Conservation (phyloP, 192 early-diverging fungal genomes). For the Geranomyces michiganensis region DNA sequence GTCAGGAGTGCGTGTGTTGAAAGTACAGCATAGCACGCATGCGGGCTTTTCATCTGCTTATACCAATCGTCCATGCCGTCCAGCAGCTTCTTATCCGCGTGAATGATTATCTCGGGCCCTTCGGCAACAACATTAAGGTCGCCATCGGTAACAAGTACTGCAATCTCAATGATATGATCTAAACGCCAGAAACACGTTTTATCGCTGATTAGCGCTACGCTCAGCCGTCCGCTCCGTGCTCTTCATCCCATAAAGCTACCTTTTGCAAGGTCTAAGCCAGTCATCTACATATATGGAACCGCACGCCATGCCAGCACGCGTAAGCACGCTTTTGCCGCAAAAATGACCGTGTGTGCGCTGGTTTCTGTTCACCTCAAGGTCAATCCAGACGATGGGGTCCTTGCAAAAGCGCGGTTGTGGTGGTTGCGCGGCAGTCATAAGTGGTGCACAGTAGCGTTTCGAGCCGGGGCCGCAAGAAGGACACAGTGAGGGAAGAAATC, state of each 20-base stretch:
- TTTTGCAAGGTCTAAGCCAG: conserved; percentile 67
- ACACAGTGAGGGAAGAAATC: too few relatives aligned
- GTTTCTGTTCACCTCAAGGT: conserved; percentile 63
- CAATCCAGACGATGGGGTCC: conserved; percentile 82
- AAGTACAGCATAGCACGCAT: too few relatives aligned
- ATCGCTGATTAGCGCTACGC: too few relatives aligned
- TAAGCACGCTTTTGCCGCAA: background rate
- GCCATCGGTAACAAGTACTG: conserved; percentile 84
- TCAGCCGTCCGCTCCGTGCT: background rate
- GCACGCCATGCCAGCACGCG: background rate
- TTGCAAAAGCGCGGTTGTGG: conserved; percentile 5
- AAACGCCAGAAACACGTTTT: too few relatives aligned
- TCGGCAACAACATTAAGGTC: conserved; percentile 81
- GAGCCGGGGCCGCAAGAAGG: too few relatives aligned
- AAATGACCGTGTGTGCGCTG: background rate
- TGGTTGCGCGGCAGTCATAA: too few relatives aligned
- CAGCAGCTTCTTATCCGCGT: conserved; percentile 65
- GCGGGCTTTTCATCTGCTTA: too few relatives aligned
- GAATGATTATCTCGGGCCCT: conserved; percentile 40
- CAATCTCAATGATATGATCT: conserved; percentile 89
- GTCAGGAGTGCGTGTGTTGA: too few relatives aligned
- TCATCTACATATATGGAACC: conserved; percentile 55
- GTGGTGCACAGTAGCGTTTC: too few relatives aligned
- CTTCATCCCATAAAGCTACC: background rate
- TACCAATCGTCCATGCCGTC: conserved; percentile 91